Evolutionary conservation across 768 basidiomycete genomes (phyloP), one percentile per base, ranked within the genome.

Genomic region (Tricholoma saponaceum): DNA sequence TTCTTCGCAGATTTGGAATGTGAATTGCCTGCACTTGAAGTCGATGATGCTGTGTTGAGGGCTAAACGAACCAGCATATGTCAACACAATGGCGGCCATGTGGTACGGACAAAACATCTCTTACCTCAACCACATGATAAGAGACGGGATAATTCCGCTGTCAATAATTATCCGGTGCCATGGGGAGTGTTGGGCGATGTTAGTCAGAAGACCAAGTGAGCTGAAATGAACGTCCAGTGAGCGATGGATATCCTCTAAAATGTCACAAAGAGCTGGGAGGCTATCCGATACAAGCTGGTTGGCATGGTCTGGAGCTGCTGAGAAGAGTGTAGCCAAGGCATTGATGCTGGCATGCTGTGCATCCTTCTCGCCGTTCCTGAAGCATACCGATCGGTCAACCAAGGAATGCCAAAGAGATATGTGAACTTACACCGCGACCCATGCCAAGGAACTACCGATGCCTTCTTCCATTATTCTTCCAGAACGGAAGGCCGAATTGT

Each of bases 391-490:
- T 16, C 25, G 22, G 18, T 30, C 32, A 51, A 37, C 51, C 44
- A 25, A 26, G 23, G 18, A 26, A 13, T 23, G 8, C 28, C 20
- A 26, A 32, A 22, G 33, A 20, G 18, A 41, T 12, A 22, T 20
- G 16, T 8, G n/a, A n/a, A n/a, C 59, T 60, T 43, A 60, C 59
- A 59, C 51, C 18, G 47, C 22, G 13, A 61, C 54, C 52, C 43
- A 62, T 20, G 57, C 63, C 23, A 65, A 35, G 37, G 60, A 63
- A 30, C 41, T 46, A 33, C 59, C 64, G 23, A 65, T 63, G 28
- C 63, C 62, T 47, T 62, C 59, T 52, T 46, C 60, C 64, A 65
- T 60, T 26, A 62, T 57, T 52, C 44, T 51, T 51, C 57, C 64
- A 26, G 62, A 60, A n/a, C 64, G 62, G 37, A 28, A 35, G n/a